Evolutionary conservation across 1,284 basidiomycete species (phyloP), one percentile per base, ranked within the genome.

Genomic region (Ustilago xerochloae): DNA sequence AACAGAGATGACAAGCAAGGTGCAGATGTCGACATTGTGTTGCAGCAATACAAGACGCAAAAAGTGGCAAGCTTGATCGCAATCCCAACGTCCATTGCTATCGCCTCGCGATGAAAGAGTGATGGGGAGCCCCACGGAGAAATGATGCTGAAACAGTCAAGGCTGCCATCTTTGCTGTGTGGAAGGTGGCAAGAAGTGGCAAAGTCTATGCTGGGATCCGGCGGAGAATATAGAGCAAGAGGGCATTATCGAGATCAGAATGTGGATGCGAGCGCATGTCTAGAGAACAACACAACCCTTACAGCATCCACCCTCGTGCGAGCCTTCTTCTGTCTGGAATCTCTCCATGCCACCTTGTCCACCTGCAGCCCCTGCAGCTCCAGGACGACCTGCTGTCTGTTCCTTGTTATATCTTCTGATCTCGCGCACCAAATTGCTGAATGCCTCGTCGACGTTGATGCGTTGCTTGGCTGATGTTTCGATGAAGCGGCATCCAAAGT

Each of bases 401-500:
- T 84, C 72, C 80, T 80, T 95, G 89, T 98, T 98, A 87, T 94
- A 97, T 84, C 92, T 91, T 79, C 97, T 89, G 81, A 99, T 99
- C 86, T 97, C 94, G 49, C 95, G 90, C 36, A 99, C 97, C 63
- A 99, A 91, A 75, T 93, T 92, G 84, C 90, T 91, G 87, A 99
- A 99, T n/a, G 95, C 94, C 86, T 99, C 96, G 82, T 99, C 97
- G 55, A 99, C 97, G 82, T 98, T 98, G 86, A 97, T 93, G 50
- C 97, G 89, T 84, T 97, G 93, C 87, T 99, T 99, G 56, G 97
- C 97, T 22, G 96, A 98, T 2, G 97, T 98, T 87, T 99, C 97
- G 77, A 99, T 95, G 86, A 97, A 99, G 81, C 92, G 93, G 87
- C 95, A 97, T 52, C 91, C 92, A 84, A 98, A 97, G 84, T 95